Base-by-base conservation (phyloP, 805 yeast species). In the Metschnikowia peoriensis region DNA sequence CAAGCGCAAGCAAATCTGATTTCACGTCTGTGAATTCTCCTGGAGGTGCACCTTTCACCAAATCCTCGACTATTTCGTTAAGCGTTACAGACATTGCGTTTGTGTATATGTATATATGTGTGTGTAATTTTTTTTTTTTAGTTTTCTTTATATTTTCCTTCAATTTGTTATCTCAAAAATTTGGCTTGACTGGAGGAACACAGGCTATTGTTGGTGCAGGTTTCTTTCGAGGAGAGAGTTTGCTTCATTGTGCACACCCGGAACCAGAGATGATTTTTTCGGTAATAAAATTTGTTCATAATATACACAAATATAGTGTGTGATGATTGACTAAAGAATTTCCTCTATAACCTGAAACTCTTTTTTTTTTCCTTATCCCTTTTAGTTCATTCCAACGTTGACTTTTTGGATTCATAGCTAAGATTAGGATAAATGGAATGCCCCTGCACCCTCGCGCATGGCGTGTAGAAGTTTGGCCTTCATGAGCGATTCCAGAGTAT, bases 371-470 rank as follows among this genome's bases (percentile, higher is more conserved):
- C 6, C 15, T n/a, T 14, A 38, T 7, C 9, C 22, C 4, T 22
- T 22, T 22, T 22, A 22, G 22, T 22, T 22, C 22, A 22, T 3
- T 22, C 4, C 22, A 22, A 22, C 22, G 4, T 22, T 22, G 22
- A 22, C n/a, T 22, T 4, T 3, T 22, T 22, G 22, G 22, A 22
- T 22, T 4, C 22, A 22, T 22, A 22, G 22, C 22, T 22, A 22
- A 22, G 32, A 41, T 49, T 66, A 89, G 1, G 97, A 90, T 22
- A 92, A 75, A 40, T 89, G 76, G 67, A 92, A 92, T 1, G 96
- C 88, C 34, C 89, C 93, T 1, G 92, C 86, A 28, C 99, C 99
- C 60, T 93, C 97, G 6, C 75, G 76, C 63, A 91, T 82, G 0
- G 98, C 97, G 54, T 82, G 86, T 11, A 69, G 47, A 7, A 94